These are phyloP conservation scores for Candida ipomoeae DNA, from an alignment of 805 yeast species.

Conservation along the genomic window DNA sequence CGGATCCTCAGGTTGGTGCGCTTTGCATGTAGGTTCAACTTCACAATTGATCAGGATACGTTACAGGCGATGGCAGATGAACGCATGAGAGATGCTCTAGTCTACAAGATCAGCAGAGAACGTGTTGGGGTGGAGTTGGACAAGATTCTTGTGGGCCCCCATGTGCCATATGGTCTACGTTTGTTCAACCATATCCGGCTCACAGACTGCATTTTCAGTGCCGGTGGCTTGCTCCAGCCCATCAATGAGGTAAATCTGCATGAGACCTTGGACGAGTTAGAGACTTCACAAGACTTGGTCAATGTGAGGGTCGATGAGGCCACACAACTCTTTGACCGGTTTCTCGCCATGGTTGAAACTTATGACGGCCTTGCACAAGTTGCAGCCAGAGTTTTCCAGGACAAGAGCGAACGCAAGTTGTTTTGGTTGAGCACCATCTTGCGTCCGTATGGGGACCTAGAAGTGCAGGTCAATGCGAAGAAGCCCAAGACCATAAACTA, in stretches of 20 bases:
- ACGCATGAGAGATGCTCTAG: slow-evolving; percentile 55
- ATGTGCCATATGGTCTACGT: slow-evolving; percentile 61
- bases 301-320: slow-evolving; percentile 19
- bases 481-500: slow-evolving; percentile 36
- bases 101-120: slow-evolving; percentile 79
- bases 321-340: slow-evolving; percentile 21
- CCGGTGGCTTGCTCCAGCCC: slow-evolving; percentile 21
- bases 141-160: slow-evolving; percentile 64
- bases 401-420: slow-evolving; percentile 18
- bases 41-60: slow-evolving; percentile 57
- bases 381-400: slow-evolving; percentile 5
- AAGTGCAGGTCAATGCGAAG: slow-evolving; percentile 35
- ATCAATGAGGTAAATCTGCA: slow-evolving; percentile 18
- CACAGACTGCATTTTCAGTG: slow-evolving; percentile 53
- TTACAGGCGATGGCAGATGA: slow-evolving; percentile 59
- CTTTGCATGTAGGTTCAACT: slow-evolving; percentile 77
- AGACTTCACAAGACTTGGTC: slow-evolving; percentile 13
- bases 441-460: slow-evolving; percentile 43
- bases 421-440: slow-evolving; percentile 51
- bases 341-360: slow-evolving; percentile 5
- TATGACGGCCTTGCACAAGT: background rate
- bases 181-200: slow-evolving; percentile 54
- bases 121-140: slow-evolving; percentile 82
- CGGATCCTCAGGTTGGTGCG: slow-evolving; percentile 81
- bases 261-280: slow-evolving; percentile 15